Percentiles rank a stretch among this genome's conserved stretches.
phyloP scores from a whole-genome alignment of 176 grass and related monocot species.

The sorghum (Sorghum bicolor) region DNA sequence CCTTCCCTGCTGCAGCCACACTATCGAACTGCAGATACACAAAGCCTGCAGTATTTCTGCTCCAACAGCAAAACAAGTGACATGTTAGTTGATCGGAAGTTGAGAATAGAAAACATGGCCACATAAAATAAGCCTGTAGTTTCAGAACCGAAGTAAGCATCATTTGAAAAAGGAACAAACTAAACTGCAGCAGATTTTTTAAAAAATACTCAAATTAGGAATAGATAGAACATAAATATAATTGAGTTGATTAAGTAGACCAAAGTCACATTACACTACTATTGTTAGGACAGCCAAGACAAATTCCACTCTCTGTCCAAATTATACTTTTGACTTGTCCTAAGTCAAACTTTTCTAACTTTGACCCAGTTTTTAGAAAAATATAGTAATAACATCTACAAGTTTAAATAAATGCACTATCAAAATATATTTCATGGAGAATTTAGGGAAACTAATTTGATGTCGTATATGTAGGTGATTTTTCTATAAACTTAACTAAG shows the following conservation, averaged over 20 bases:
- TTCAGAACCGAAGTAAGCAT: background rate
- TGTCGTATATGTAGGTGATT: background rate
- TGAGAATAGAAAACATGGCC: background rate
- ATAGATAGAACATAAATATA: background rate
- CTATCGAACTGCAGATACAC: constrained; percentile 81
- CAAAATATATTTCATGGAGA: background rate
- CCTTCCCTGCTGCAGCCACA: constrained; percentile 49
- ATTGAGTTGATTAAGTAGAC: background rate
- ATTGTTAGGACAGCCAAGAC: background rate
- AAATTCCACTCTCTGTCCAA: background rate
- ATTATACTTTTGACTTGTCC: background rate
- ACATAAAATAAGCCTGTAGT: background rate
- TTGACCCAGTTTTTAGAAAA: background rate
- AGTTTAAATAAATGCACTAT: background rate
- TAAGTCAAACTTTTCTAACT: background rate
- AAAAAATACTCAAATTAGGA: background rate
- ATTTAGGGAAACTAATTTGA: background rate
- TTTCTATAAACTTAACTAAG: background rate
- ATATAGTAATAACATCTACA: background rate
- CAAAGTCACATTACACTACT: background rate
- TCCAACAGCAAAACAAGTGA: background rate
- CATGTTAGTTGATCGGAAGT: background rate
- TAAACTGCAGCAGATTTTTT: background rate
- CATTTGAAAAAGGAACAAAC: background rate
- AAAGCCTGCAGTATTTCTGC: constrained; percentile 79